Percentiles rank a stretch among this genome's conserved stretches.
phyloP scores from a whole-genome alignment of 352 stramenopile genomes.

The Phytopythium kandeliae region DNA sequence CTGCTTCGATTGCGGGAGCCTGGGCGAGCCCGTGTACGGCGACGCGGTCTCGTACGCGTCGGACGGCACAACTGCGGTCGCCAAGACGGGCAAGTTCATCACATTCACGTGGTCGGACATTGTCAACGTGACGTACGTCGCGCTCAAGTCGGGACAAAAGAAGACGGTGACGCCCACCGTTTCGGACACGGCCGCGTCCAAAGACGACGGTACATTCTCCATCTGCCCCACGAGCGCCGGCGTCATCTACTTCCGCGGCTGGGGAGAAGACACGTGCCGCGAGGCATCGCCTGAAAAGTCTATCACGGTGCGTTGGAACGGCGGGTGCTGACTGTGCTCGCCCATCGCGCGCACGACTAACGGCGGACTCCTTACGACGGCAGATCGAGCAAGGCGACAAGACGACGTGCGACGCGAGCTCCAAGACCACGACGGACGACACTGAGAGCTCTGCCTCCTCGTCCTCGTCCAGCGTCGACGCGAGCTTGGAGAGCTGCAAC shows the following conservation, averaged over 20 bases:
- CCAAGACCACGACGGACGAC: conserved; percentile 9
- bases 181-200: conserved; percentile 23
- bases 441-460: conserved; percentile 6
- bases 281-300: conserved; percentile 42
- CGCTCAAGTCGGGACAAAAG: conserved; percentile 54
- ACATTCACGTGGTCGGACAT: conserved; percentile 41
- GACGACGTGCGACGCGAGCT: conserved; percentile 15
- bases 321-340: neutral
- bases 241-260: conserved; percentile 56
- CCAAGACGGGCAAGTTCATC: conserved; percentile 46
- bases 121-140: conserved; percentile 59
- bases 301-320: conserved; percentile 21
- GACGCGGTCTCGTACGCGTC: conserved; percentile 23
- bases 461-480: conserved; percentile 12
- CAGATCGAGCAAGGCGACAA: conserved; percentile 19
- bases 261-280: conserved; percentile 44
- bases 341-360: neutral
- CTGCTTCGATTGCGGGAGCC: conserved; percentile 62
- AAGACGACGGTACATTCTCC: conserved; percentile 40
- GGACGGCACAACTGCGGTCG: conserved; percentile 47
- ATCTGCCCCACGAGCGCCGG: conserved; percentile 51
- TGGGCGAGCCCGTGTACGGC: conserved; percentile 27
- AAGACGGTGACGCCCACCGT: conserved; percentile 51
- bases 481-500: conserved; percentile 40
- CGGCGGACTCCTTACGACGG: conserved; percentile 4